Evolutionary conservation across 2,329 filamentous ascomycete genomes (phyloP), one percentile per base, ranked within the genome.

Genomic region (Colletotrichum eleusines): DNA sequence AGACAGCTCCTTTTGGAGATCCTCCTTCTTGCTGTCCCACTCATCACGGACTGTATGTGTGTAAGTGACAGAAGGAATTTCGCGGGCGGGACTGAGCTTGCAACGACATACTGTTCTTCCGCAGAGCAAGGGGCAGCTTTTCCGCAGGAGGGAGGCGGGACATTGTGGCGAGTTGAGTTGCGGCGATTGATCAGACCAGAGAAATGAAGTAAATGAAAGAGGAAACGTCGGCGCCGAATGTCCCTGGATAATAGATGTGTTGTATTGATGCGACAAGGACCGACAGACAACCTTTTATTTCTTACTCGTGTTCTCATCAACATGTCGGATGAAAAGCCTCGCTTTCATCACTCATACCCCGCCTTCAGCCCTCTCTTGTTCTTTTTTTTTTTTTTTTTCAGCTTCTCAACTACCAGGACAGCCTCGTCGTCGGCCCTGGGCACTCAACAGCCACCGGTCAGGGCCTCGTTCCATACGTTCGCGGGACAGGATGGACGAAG

Each of bases 101-200:
- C 11, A 18, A 63, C 68, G 5, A 63, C 68, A 3, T 75, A 87
- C 86, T 75, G 76, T 87, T 85, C 79, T 87, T 88, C 76, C 86
- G 84, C 53, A 84, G 75, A 40, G 82, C 83, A 72, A 88, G 84
- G 44, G 86, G 81, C 14, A 88, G 79, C 78, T 86, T 88, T 72
- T 83, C 85, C 54, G 80, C 81, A 9, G 85, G 84, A 11, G 84
- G 80, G 59, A 85, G 81, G 48, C 78, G 79, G 67, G 75, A 74
- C 80, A 82, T 81, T 60, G 12, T 76, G 75, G 62, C 7, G 28
- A n/a, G 53, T 8, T 8, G 28, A n/a, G 53, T 8, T 8, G 23
- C 2, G 33, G 50, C 18, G n/a, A 28, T 38, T 50, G 31, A 28
- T 11, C 14, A 33, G n/a, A 7, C 8, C n/a, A 48, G 23, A 18